A percentile compares a stretch with the other conserved stretches of the same genome.
Conservation (phyloP, 306 rosid species). For the Hippophae gyantsensis region DNA sequence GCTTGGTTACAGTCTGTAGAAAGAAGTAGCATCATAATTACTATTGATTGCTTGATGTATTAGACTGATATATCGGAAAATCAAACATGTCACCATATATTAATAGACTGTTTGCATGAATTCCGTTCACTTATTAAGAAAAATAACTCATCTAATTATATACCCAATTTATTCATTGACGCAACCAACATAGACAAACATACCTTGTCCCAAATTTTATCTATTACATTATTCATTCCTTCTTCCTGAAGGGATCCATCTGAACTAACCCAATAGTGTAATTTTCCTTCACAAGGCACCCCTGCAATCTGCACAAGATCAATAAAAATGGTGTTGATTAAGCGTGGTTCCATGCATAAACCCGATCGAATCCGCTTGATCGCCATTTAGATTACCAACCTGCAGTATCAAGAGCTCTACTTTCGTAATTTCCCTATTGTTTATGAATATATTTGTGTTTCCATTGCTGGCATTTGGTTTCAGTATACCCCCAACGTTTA, state of each 20-base stretch:
- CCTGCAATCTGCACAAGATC: constrained; percentile 40
- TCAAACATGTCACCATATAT: constrained; percentile 13
- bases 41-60: neutral
- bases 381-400: constrained; percentile 26
- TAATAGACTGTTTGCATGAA: neutral
- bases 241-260: constrained; percentile 75
- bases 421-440: constrained; percentile 48
- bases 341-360: neutral
- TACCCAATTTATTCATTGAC: no score
- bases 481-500: constrained; percentile 44
- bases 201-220: constrained; percentile 68
- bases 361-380: neutral
- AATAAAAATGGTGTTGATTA: constrained; percentile 10
- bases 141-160: no score
- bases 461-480: constrained; percentile 49
- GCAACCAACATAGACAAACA: neutral
- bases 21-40: constrained; percentile 3
- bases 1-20: constrained; percentile 38
- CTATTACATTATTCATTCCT: constrained; percentile 55
- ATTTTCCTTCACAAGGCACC: constrained; percentile 62
- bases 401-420: constrained; percentile 44
- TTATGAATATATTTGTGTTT: constrained; percentile 48
- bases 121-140: no score
- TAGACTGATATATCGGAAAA: neutral
- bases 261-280: constrained; percentile 53